phyloP scores from a whole-genome alignment of 2,329 filamentous ascomycete genomes.

The Colletotrichum sp. region DNA sequence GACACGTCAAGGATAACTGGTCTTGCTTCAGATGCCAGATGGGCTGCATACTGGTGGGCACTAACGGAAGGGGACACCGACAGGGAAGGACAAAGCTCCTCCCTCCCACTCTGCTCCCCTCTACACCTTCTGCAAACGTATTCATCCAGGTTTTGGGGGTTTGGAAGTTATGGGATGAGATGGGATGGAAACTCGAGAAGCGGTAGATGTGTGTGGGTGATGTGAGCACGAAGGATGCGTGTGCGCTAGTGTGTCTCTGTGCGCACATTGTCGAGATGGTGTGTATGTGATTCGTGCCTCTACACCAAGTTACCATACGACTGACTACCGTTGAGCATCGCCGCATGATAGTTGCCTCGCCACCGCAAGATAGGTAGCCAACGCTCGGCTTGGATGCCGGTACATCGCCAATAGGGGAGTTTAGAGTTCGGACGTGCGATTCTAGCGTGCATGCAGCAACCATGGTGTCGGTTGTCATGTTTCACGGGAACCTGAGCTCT shows the following conservation, averaged over 20 bases:
- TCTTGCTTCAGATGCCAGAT: neutral
- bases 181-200: neutral
- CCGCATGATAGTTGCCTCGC: neutral
- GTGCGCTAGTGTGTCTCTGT: neutral
- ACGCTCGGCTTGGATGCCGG: neutral
- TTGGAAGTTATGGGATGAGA: neutral
- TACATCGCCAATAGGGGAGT: neutral
- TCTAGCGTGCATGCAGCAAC: neutral
- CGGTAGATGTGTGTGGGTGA: neutral
- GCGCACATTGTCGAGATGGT: neutral
- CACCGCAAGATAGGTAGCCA: neutral
- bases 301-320: neutral
- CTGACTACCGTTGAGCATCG: neutral
- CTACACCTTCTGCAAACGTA: neutral
- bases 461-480: constrained; percentile 4
- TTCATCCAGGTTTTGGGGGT: neutral
- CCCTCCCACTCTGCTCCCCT: neutral
- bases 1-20: constrained; percentile 13
- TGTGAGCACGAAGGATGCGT: neutral
- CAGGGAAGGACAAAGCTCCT: neutral
- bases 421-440: neutral
- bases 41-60: neutral
- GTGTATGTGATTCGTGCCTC: neutral
- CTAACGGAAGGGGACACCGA: neutral
- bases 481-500: neutral